phyloP scores from a whole-genome alignment of 1,139 yeast genomes.

The Suhomyces guaymorum region DNA sequence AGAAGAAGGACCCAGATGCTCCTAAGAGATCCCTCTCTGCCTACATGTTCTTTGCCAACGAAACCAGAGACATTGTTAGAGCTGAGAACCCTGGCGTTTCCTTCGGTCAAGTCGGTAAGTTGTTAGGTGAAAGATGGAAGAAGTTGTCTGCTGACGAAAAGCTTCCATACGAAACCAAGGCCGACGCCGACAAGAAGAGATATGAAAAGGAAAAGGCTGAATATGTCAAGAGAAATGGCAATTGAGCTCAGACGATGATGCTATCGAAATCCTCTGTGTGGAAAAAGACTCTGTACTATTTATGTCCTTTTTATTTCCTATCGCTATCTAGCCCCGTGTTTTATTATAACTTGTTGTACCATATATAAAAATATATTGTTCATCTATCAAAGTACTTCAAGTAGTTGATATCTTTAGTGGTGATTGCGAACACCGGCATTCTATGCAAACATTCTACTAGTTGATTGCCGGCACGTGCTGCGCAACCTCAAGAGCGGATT shows the following conservation, averaged over 20 bases:
- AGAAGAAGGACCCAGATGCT: slow-evolving; percentile 90
- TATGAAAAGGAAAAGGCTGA: slow-evolving; percentile 95
- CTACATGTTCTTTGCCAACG: slow-evolving; percentile 98
- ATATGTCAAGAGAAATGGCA: slow-evolving; percentile 57
- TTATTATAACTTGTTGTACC: slow-evolving; percentile 13
- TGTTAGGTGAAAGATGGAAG: slow-evolving; percentile 97
- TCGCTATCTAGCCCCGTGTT: slow-evolving; percentile 12
- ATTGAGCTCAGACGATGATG: slow-evolving; percentile 9
- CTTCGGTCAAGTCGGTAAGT: slow-evolving; percentile 89
- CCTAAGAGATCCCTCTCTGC: slow-evolving; percentile 98
- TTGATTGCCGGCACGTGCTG: not conserved
- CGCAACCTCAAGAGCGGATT: not conserved
- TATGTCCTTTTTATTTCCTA: slow-evolving; percentile 11
- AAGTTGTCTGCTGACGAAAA: slow-evolving; percentile 78
- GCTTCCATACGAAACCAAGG: slow-evolving; percentile 87
- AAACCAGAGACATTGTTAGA: slow-evolving; percentile 91
- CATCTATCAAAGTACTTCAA: not conserved
- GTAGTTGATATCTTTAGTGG: no score
- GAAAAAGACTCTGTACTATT: slow-evolving; percentile 12
- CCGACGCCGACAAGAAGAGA: slow-evolving; percentile 94
- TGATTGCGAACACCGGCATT: no score
- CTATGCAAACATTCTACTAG: no score
- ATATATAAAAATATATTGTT: slow-evolving; percentile 11
- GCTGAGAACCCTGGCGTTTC: slow-evolving; percentile 93
- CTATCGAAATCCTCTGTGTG: slow-evolving; percentile 4